Base-by-base conservation (phyloP, 2,329 filamentous ascomycete genomes). In the Xylariaceae sp. region DNA sequence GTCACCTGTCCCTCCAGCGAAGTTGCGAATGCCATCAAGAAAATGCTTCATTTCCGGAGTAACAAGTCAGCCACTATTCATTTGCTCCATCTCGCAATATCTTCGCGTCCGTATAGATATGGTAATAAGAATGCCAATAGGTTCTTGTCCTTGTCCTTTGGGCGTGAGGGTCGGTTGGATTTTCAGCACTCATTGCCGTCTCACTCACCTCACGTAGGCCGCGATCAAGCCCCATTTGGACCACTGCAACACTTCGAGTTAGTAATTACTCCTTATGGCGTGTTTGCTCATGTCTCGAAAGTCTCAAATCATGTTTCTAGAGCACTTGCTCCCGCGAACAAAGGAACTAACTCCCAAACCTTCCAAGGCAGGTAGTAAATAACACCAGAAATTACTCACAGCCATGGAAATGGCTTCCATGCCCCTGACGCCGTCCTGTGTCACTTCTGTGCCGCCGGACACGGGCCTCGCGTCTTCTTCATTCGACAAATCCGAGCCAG, bases 1-100 rank as follows among this genome's bases (percentile, higher is more conserved):
- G 82, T 82, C 9, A 81, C 82, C 61, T 86, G 83, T 14, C 76
- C 75, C 63, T 86, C 83, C 15, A 87, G 72, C n/a, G 82, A 86
- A 6, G 82, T 85, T 43, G 78, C 77, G 58, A 82, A 85, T 17
- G 83, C 81, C 71, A 86, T 81, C 48, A 84, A 71, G 53, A 83
- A 66, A 49, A 75, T 69, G 51, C 72, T 41, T 15, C 5, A 12
- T 17, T 17, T 18, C 3, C n/a, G 33, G 31, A 14, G 5, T 15
- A 6, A 40, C 18, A 14, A 15, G 39, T 19, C 39, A 15, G 41
- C 31, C 18, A 40, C 5, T 15, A 5, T 15, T 36, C 11, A 14
- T 36, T 36, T 15, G 3, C 9, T 36, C 10, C 9, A 5, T 14
- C 9, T 14, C 12, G 33, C 10, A 36, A 5, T 12, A 39, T 11